Conservation (phyloP, 306 rosid genomes). For the Malus sylvestris region DNA sequence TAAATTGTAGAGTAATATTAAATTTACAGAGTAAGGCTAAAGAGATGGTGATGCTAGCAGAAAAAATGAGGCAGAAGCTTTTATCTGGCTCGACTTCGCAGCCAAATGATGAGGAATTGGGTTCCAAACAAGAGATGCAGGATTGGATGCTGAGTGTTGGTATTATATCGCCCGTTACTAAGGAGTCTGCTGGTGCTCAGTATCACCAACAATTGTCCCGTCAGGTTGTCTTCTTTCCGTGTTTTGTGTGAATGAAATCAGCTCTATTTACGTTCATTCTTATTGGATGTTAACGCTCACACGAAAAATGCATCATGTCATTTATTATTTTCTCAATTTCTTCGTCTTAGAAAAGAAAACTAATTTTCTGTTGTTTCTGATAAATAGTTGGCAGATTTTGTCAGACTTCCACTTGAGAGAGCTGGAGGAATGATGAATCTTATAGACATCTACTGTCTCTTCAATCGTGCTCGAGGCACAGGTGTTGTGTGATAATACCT, state of each 20-base stretch:
- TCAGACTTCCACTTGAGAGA: slow-evolving; percentile 77
- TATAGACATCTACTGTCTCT: slow-evolving; percentile 80
- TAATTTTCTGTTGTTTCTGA: slow-evolving; percentile 14
- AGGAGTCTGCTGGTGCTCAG: slow-evolving; percentile 94
- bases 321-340: background rate
- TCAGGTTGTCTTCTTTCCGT: slow-evolving; percentile 49
- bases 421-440: slow-evolving; percentile 93
- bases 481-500: slow-evolving; percentile 34
- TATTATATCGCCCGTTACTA: slow-evolving; percentile 89
- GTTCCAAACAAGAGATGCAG: slow-evolving; percentile 93
- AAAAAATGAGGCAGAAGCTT: slow-evolving; percentile 90
- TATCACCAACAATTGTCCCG: slow-evolving; percentile 95
- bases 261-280: background rate
- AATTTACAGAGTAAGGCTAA: slow-evolving; percentile 87
- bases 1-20: slow-evolving; percentile 15
- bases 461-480: slow-evolving; percentile 99
- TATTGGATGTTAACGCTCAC: background rate
- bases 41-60: slow-evolving; percentile 98
- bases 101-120: slow-evolving; percentile 72
- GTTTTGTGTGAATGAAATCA: background rate
- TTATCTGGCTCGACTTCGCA: slow-evolving; percentile 69
- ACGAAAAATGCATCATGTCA: background rate
- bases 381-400: slow-evolving; percentile 87
- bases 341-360: background rate
- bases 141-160: slow-evolving; percentile 95